Evolutionary conservation across 768 basidiomycete genomes (phyloP).

Genomic region (Lanmaoa rubissima): DNA sequence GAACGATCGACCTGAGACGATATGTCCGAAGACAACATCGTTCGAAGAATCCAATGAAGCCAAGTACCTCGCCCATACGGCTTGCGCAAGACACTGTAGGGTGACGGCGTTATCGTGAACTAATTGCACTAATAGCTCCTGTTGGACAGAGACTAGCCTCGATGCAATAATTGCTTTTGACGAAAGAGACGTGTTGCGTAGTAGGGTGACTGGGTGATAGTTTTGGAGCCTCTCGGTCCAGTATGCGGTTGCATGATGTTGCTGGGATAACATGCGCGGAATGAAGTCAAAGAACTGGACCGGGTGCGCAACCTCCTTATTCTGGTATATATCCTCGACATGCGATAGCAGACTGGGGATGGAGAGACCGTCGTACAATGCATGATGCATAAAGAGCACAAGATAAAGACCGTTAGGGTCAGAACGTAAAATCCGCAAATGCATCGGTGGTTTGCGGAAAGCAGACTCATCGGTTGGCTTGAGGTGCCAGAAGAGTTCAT

Average conservation of each 20-base stretch:
- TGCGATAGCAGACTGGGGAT: conserved; percentile 35
- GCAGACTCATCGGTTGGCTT: conserved; percentile 19
- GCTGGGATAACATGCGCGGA: conserved; percentile 37
- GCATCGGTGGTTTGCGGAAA: conserved; percentile 34
- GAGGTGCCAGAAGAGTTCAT: conserved; percentile 10
- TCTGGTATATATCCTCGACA: conserved; percentile 34
- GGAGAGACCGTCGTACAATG: conserved; percentile 47
- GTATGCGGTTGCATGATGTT: conserved; percentile 37
- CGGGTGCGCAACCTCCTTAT: conserved; percentile 3
- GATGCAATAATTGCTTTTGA: conserved; percentile 11
- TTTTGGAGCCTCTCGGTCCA: conserved; percentile 34
- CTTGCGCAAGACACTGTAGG: conserved; percentile 38
- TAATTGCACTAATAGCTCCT: conserved; percentile 4
- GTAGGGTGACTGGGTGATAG: conserved; percentile 22
- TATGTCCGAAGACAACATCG: conserved; percentile 47
- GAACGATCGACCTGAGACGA: conserved; percentile 43
- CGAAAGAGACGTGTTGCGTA: conserved; percentile 12
- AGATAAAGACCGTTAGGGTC: conserved; percentile 17
- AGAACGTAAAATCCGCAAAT: conserved; percentile 21
- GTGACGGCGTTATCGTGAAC: conserved; percentile 30
- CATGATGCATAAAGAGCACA: conserved; percentile 46
- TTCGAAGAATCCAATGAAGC: conserved; percentile 16
- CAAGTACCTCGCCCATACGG: conserved; percentile 30
- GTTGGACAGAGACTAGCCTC: conserved; percentile 12
- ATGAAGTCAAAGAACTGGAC: conserved; percentile 40